Conservation (phyloP, 257 asterid genomes). For the Buddleja alternifolia region DNA sequence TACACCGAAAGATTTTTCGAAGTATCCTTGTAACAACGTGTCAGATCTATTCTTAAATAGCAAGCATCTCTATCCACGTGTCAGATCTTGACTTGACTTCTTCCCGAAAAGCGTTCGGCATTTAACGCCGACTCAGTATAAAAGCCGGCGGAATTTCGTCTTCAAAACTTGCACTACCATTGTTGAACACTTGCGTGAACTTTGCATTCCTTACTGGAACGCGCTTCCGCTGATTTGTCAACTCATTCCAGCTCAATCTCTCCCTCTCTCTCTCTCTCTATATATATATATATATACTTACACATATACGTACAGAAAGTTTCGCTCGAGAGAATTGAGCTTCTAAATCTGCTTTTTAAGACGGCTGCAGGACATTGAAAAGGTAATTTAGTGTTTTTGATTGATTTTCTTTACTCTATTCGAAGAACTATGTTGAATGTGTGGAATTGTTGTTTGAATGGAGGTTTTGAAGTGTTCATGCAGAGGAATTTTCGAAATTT, state of each 20-base stretch:
- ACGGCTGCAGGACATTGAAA: conserved; percentile 21
- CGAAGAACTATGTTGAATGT: conserved; percentile 2
- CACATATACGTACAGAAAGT: not conserved
- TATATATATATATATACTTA: too few species aligned
- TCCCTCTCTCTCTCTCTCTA: conserved; percentile 15
- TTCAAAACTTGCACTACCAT: conserved; percentile 26
- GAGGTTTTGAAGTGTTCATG: conserved; percentile 12
- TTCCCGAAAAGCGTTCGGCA: conserved; percentile 31
- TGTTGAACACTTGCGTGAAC: conserved; percentile 34
- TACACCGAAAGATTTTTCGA: too few species aligned
- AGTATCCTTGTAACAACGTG: too few species aligned
- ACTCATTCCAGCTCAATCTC: not conserved
- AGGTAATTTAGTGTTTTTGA: conserved; percentile 26
- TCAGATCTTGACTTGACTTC: not conserved
- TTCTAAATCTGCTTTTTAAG: conserved; percentile 23
- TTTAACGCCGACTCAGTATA: conserved; percentile 37
- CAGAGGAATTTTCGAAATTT: not conserved
- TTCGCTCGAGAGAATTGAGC: conserved; percentile 21
- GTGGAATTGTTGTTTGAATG: not conserved
- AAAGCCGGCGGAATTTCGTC: conserved; percentile 27
- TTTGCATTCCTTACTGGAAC: conserved; percentile 45
- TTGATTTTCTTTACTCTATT: conserved; percentile 7
- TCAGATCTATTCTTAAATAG: not conserved
- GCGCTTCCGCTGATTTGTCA: conserved; percentile 49
- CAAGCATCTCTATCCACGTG: conserved; percentile 44